Evolutionary conservation across 495 filamentous ascomycete genomes (phyloP), one percentile per base, ranked within the genome.

Genomic region (Delitschia confertaspora): DNA sequence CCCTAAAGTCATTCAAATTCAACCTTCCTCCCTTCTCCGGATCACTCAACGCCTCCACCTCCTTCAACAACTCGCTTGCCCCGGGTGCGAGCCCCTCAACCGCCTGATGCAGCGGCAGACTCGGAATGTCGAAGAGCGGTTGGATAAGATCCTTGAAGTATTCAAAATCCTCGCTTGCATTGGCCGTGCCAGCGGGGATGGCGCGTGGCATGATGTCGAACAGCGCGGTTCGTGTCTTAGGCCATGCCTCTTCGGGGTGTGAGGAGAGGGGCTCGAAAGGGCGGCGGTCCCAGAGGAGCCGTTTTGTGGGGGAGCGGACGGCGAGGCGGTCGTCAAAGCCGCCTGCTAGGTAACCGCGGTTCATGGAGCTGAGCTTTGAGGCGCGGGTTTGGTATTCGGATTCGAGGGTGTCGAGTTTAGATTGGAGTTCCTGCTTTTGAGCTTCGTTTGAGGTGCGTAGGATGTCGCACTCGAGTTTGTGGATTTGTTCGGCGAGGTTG

Each of bases 281-380:
- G 19, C 83, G 77, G 3, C 70, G 73, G 55, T 87, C 81, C 76
- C 76, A 85, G 36, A 63, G 43, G 1, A 86, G 62, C 4, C 71
- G 26, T 0, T 70, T 70, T 3, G 74, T 66, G 6, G 62, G 45
- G 33, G 67, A 65, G 6, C 47, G 47, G 13, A 68, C 64, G 13
- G 63, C 41, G 35, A 69, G 59, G 23, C 65, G 53, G 42, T 74
- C 75, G 52, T 78, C 73, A 32, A 52, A n/a, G n/a, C n/a, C n/a
- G n/a, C n/a, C n/a, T n/a, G 37, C 20, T 62, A 65, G 29, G 57
- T 47, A 10, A 62, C 57, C 3, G n/a, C n/a, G n/a, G n/a, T n/a
- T n/a, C n/a, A n/a, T n/a, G n/a, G n/a, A n/a, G n/a, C n/a, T n/a
- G n/a, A n/a, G n/a, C n/a, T n/a, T n/a, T n/a, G n/a, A n/a, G n/a